Evolutionary conservation across 208 protist genomes (phyloP).

Genomic region (Wallacemonas rigidus): DNA sequence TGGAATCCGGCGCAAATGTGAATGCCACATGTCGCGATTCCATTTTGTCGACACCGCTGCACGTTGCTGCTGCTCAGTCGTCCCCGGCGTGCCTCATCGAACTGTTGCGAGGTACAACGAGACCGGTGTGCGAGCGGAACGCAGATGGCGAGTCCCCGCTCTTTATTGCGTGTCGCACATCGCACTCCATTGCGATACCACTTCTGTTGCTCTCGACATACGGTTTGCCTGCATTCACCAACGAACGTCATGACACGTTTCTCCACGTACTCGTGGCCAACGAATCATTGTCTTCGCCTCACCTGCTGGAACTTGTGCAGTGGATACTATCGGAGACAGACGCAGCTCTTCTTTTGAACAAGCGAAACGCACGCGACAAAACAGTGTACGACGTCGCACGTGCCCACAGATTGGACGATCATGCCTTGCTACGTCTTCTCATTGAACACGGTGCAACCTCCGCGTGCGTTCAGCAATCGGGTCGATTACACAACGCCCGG

Average conservation of each 20-base stretch:
- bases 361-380: conserved; percentile 23
- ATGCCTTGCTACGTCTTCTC: conserved; percentile 34
- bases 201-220: conserved; percentile 57
- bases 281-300: conserved; percentile 11
- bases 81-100: conserved; percentile 46
- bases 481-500: conserved; percentile 15
- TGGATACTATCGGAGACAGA: conserved; percentile 34
- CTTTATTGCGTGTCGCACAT: conserved; percentile 33
- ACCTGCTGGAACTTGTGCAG: conserved; percentile 38
- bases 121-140: conserved; percentile 35
- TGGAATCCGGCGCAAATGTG: conserved; percentile 26
- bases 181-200: conserved; percentile 27
- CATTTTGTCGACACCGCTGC: conserved; percentile 35
- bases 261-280: conserved; percentile 63
- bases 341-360: conserved; percentile 32
- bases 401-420: conserved; percentile 18
- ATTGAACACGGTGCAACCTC: conserved; percentile 34
- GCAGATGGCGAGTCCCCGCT: conserved; percentile 50
- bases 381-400: conserved; percentile 54
- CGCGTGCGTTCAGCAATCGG: conserved; percentile 22
- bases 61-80: conserved; percentile 34
- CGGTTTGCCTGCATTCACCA: conserved; percentile 24
- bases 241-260: conserved; percentile 51
- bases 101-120: conserved; percentile 22
- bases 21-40: conserved; percentile 12